Evolutionary conservation across 768 basidiomycete species (phyloP).

Genomic region (Tulasnella sp.): DNA sequence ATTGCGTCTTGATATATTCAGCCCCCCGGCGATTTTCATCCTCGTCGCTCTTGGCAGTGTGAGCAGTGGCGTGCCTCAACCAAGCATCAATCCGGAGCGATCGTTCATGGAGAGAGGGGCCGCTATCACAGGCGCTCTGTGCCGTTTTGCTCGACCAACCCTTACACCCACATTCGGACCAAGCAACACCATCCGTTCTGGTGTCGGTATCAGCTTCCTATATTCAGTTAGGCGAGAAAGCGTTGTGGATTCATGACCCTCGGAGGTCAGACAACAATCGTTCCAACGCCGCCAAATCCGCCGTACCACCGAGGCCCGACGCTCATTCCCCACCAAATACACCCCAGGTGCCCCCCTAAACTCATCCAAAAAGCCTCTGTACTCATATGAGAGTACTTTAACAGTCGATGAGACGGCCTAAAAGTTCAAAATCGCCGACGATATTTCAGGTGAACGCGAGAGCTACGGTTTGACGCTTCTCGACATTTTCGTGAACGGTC

Average conservation of each 20-base stretch:
- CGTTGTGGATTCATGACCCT: conserved; percentile 18
- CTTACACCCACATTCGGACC: conserved; percentile 5
- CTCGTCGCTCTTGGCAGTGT: conserved; percentile 23
- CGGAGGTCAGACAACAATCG: background rate
- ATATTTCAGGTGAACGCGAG: no score
- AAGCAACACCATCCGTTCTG: conserved; percentile 13
- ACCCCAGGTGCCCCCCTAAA: no score
- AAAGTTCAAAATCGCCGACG: no score
- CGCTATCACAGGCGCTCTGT: conserved; percentile 18
- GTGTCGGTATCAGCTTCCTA: background rate
- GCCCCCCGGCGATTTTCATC: conserved; percentile 27
- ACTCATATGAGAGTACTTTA: no score
- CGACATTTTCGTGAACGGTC: no score
- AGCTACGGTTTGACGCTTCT: no score
- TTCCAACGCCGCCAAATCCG: background rate
- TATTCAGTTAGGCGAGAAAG: background rate
- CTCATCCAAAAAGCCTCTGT: no score
- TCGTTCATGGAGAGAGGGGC: background rate
- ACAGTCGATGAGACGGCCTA: no score
- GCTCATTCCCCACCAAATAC: no score
- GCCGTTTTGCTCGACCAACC: conserved; percentile 27
- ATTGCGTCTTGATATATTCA: background rate
- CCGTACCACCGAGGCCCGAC: no score
- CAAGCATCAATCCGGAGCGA: background rate
- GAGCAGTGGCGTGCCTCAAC: background rate